Conservation (phyloP, 306 rosid genomes). For the Vigna radiata region DNA sequence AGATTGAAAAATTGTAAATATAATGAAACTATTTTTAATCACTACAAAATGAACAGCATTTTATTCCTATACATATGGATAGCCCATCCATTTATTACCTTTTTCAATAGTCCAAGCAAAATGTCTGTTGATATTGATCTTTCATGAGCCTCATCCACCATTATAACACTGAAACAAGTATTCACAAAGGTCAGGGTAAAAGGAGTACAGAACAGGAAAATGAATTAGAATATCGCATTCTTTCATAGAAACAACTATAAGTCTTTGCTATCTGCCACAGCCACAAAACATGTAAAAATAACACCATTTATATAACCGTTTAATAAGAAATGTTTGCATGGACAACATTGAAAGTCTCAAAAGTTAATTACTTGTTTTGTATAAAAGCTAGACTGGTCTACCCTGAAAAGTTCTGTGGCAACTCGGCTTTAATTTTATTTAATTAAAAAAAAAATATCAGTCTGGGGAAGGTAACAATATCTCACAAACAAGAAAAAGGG, state of each 20-base stretch:
- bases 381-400: background rate
- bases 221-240: constrained; percentile 26
- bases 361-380: background rate
- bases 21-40: background rate
- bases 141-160: constrained; percentile 99
- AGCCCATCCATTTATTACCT: constrained; percentile 56
- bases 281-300: background rate
- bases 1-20: background rate
- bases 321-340: constrained; percentile 15
- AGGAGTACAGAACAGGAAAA: constrained; percentile 14
- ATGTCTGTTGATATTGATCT: constrained; percentile 96
- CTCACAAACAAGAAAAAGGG: background rate
- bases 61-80: constrained; percentile 10
- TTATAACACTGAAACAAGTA: constrained; percentile 69
- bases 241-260: constrained; percentile 7
- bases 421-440: too few species aligned
- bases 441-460: too few species aligned
- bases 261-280: background rate
- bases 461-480: background rate
- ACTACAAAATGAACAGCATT: background rate
- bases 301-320: constrained; percentile 8
- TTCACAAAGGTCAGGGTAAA: background rate
- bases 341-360: constrained; percentile 15
- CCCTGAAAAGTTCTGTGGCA: constrained; percentile 6
- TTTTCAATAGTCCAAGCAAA: constrained; percentile 87